Base-by-base conservation (phyloP, 257 asterid species). In the Knoxia roxburghii region DNA sequence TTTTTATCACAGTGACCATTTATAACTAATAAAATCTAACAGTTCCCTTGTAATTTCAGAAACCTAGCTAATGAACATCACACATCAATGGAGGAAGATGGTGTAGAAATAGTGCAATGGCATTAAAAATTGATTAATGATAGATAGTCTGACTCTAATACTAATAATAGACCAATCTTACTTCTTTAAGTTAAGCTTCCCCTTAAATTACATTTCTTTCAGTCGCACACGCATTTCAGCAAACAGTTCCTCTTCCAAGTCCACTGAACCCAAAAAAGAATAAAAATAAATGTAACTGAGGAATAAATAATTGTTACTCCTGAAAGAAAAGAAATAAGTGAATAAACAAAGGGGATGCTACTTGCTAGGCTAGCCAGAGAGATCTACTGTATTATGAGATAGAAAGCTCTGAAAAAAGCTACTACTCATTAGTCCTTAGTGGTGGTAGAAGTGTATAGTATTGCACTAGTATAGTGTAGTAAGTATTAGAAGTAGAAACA, bases 321-420 rank as follows among this genome's bases (percentile, higher is more conserved):
- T 37, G 4, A 3, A 37, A 37, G 41, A 26, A 3, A 59, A 23
- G 1, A 18, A 20, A 30, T 30, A 29, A 37, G 9, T 20, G 9
- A 35, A 35, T 27, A 14, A 5, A 4, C 35, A 52, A 65, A 41
- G 71, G 35, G 43, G 40, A 9, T 37, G 41, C 41, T 37, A n/a
- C n/a, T 37, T 37, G 41, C 41, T 37, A 37, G 41, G 76, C 54
- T 29, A 29, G 61, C 37, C 27, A 46, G 73, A 46, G 73, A 74
- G 71, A 62, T 74, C 82, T 74, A 60, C 65, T 60, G 65, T 37
- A 65, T 68, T 75, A 65, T 74, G 55, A 67, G 68, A 68, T 27
- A 60, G 68, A 62, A 73, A 71, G 75, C 72, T 23, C 33, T 72
- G 79, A 76, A 76, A 57, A 79, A 81, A 79, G 82, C 81, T 76